phyloP scores from a whole-genome alignment of 2,329 filamentous ascomycete genomes.

The Sordariomycetes sp. region DNA sequence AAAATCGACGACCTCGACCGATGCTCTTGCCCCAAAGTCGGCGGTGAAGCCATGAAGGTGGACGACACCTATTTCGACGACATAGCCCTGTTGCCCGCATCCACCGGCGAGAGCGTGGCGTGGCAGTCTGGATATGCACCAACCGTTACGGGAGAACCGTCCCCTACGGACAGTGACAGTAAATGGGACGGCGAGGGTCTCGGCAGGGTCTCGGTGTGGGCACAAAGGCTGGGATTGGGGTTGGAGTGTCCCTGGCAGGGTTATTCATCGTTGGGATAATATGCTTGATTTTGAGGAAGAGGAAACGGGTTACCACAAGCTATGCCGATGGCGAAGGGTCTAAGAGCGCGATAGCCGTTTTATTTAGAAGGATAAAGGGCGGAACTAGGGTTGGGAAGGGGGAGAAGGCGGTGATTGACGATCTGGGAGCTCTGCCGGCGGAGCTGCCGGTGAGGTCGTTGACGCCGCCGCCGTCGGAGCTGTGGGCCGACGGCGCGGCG shows the following conservation, averaged over 20 bases:
- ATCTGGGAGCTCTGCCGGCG: too few species aligned
- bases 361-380: too few species aligned
- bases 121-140: conserved; percentile 15
- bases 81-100: conserved; percentile 15
- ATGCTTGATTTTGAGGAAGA: conserved; percentile 11
- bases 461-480: too few species aligned
- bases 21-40: conserved; percentile 16
- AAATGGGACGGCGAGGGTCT: neutral
- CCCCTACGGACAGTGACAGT: neutral
- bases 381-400: too few species aligned
- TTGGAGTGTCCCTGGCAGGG: conserved; percentile 11
- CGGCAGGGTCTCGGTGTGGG: conserved; percentile 10
- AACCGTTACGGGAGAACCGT: neutral
- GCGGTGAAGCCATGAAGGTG: too few species aligned
- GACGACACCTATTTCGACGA: conserved; percentile 13
- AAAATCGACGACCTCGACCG: conserved; percentile 16
- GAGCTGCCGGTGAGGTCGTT: too few species aligned
- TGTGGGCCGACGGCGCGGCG: too few species aligned
- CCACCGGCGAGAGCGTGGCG: conserved; percentile 14
- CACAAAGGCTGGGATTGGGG: conserved; percentile 14
- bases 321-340: too few species aligned
- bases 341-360: too few species aligned
- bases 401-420: too few species aligned
- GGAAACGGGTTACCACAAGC: too few species aligned
- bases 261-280: conserved; percentile 11